Evolutionary conservation across 345 rosid species (phyloP), one percentile per base, ranked within the genome.

Genomic region (Brassica nigra): DNA sequence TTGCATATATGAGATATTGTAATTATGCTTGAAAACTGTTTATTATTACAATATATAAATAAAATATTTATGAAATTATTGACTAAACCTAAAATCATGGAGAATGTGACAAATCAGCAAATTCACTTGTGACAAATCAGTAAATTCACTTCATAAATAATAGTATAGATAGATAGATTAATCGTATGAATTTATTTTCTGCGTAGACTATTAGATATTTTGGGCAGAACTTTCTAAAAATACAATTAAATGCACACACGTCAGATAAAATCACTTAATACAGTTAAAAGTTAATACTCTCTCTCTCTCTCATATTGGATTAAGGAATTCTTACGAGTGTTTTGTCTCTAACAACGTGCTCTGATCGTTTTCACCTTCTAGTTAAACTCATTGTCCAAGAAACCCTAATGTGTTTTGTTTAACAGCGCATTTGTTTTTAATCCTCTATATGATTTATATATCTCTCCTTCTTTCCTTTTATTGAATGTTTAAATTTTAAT

Each of bases 261-360:
- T 71, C 77, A 71, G 81, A 72, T 65, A 44, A 39, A 71, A 71
- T 15, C 73, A 72, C 81, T 78, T 78, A 65, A 57, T 16, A 71
- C 73, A 72, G 77, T 78, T 78, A 65, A 57, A 11, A 71, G 65
- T 65, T 78, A 71, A 64, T 71, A 78, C 72, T 34, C 55, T 68
- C 62, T 20, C 27, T 77, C 12, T 28, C 55, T 55, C 15, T 4
- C 18, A 42, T 68, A 42, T 68, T 58, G 23, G 9, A 36, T 29
- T 59, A 44, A 61, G 12, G 6, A 11, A 44, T 29, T 44, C 16
- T 68, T 44, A 23, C 27, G 20, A 30, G 61, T 76, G 30, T 55
- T 55, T 68, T 39, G 20, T 66, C 79, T 27, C 36, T 30, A 31
- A 68, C 30, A 34, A 66, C 18, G 33, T 52, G 49, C 39, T 31